phyloP scores from a whole-genome alignment of 1,284 basidiomycete genomes.

The Cutaneotrichosporon cavernicola region DNA sequence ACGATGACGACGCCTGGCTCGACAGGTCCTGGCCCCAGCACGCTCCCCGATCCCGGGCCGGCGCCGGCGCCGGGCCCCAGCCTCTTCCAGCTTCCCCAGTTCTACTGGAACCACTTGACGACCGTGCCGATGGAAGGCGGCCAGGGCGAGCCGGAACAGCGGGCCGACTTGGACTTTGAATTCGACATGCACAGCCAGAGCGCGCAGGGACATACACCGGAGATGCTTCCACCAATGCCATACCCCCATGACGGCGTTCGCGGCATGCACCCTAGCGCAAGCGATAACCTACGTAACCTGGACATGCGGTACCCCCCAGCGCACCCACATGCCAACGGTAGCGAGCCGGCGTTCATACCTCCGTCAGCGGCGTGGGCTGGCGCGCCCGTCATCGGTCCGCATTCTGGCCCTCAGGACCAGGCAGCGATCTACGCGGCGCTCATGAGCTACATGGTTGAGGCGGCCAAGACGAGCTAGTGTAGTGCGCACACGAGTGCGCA shows the following conservation, averaged over 20 bases:
- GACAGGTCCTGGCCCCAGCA: neutral
- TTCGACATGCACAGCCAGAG: slow-evolving; percentile 1
- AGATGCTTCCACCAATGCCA: neutral
- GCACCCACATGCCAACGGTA: neutral
- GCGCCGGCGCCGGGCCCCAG: neutral
- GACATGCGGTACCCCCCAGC: neutral
- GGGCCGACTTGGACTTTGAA: slow-evolving; percentile 18
- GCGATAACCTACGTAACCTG: neutral
- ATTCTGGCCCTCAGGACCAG: slow-evolving; percentile 21
- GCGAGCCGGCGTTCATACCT: neutral
- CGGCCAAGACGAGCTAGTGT: slow-evolving; percentile 20
- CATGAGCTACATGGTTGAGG: slow-evolving; percentile 36
- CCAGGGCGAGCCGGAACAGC: neutral
- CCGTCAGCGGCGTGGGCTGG: neutral
- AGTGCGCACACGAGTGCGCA: neutral
- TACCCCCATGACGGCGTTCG: neutral
- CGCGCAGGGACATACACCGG: neutral
- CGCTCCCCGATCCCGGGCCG: neutral
- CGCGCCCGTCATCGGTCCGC: slow-evolving; percentile 1
- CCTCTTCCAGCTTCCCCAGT: slow-evolving; percentile 42
- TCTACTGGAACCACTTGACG: slow-evolving; percentile 43
- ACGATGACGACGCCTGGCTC: slow-evolving; percentile 1
- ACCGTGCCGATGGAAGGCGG: slow-evolving; percentile 7
- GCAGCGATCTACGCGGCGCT: slow-evolving; percentile 32
- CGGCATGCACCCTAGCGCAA: neutral